Evolutionary conservation across 352 stramenopile species (phyloP).

Genomic region (Thraustotheca clavata): DNA sequence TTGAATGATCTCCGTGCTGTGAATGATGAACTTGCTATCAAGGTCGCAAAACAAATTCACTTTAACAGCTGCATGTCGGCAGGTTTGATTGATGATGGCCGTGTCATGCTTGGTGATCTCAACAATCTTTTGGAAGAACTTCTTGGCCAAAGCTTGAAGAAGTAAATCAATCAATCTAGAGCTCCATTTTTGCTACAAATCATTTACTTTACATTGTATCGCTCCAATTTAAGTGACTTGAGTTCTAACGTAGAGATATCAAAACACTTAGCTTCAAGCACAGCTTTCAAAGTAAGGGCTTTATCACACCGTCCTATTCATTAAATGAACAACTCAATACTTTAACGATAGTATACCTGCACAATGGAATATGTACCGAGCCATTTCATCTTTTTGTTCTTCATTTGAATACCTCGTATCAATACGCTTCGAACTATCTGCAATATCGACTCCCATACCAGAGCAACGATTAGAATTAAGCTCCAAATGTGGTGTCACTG

Average conservation of each 20-base stretch:
- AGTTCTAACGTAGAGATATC: background rate
- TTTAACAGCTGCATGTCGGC: conserved; percentile 98
- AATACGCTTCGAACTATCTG: background rate
- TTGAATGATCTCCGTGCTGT: conserved; percentile 81
- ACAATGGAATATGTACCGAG: conserved; percentile 18
- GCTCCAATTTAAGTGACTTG: background rate
- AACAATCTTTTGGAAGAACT: conserved; percentile 93
- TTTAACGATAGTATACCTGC: background rate
- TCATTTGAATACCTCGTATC: background rate
- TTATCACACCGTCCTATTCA: conserved; percentile 14
- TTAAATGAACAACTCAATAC: background rate
- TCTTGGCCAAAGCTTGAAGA: conserved; percentile 57
- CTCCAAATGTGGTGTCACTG: conserved; percentile 10
- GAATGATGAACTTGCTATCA: conserved; percentile 79
- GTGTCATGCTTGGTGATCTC: conserved; percentile 94
- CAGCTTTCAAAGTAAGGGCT: conserved; percentile 1
- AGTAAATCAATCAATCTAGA: conserved; percentile 24
- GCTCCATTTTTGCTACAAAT: background rate
- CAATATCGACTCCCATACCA: conserved; percentile 11
- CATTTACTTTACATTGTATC: background rate
- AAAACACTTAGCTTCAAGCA: conserved; percentile 4
- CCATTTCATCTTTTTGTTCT: conserved; percentile 9
- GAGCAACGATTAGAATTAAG: conserved; percentile 19
- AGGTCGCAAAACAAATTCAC: conserved; percentile 92
- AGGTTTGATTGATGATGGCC: conserved; percentile 96